These are phyloP conservation scores for Acorus calamus DNA, from an alignment of 106 monocot genomes.

Conservation along the genomic window DNA sequence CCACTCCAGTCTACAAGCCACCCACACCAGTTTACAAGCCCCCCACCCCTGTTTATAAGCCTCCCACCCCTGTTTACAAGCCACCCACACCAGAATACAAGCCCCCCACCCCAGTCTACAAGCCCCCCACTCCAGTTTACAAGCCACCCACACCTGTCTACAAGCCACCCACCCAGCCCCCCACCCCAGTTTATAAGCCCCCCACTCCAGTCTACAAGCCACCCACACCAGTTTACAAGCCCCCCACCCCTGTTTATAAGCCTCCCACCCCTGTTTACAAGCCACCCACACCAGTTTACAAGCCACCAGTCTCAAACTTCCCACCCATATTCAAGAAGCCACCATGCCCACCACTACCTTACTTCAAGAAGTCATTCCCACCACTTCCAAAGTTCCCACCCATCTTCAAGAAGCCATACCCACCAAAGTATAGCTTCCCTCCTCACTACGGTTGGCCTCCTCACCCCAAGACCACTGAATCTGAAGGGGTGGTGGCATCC, in stretches of 20 bases:
- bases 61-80: constrained; percentile 4
- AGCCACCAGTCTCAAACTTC: neutral
- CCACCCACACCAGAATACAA: constrained; percentile 1
- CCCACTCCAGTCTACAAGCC: neutral
- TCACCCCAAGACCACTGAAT: neutral
- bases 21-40: neutral
- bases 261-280: constrained; percentile 4
- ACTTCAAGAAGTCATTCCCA: constrained; percentile 15
- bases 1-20: neutral
- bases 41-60: neutral
- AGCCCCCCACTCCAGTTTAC: neutral
- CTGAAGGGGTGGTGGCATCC: too few species aligned
- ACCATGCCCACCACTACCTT: neutral
- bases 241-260: neutral
- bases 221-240: neutral
- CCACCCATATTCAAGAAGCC: neutral
- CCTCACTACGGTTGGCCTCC: neutral
- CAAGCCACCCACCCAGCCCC: constrained; percentile 7
- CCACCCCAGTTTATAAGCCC: neutral
- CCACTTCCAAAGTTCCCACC: constrained; percentile 8
- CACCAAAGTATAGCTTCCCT: constrained; percentile 2
- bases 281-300: constrained; percentile 1
- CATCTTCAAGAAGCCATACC: neutral
- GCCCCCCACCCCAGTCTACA: neutral
- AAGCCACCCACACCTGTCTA: neutral